Conservation (phyloP, 495 filamentous ascomycete species). For the Trichocladium uniseriatum region DNA sequence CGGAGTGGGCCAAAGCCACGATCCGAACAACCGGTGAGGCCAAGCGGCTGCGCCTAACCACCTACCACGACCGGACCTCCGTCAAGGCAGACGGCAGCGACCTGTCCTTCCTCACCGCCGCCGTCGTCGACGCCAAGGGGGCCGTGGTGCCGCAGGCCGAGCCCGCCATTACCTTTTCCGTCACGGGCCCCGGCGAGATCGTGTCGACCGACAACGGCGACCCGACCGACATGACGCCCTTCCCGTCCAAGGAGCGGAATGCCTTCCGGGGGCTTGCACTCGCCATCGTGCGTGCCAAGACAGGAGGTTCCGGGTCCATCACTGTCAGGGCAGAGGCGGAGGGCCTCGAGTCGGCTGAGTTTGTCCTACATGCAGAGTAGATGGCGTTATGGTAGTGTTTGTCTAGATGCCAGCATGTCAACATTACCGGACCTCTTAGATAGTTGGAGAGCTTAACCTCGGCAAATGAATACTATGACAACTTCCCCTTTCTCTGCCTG, state of each 20-base stretch:
- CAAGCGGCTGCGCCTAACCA: conserved; percentile 22
- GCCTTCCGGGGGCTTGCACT: conserved; percentile 38
- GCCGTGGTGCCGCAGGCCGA: conserved; percentile 18
- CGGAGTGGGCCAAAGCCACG: conserved; percentile 33
- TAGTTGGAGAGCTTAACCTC: no score
- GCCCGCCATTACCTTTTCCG: conserved; percentile 35
- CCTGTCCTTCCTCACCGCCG: conserved; percentile 35
- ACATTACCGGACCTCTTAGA: no score
- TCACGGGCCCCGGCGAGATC: conserved; percentile 34
- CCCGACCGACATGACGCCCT: conserved; percentile 34
- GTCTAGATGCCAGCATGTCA: no score
- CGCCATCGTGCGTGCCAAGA: conserved; percentile 29
- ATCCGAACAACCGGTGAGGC: conserved; percentile 28
- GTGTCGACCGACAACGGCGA: conserved; percentile 42
- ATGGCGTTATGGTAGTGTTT: no score
- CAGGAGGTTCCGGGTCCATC: no score
- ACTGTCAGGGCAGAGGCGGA: no score
- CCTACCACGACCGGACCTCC: conserved; percentile 24
- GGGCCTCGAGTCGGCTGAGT: no score
- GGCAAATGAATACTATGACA: no score
- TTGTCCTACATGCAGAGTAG: no score
- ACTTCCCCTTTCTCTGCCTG: no score
- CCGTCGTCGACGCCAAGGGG: conserved; percentile 30
- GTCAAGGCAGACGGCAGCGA: conserved; percentile 35
- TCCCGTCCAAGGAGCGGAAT: conserved; percentile 34